These are phyloP conservation scores for Conidiobolus incongruus DNA, from an alignment of 371 early-diverging fungal genomes.

Conservation along the genomic window DNA sequence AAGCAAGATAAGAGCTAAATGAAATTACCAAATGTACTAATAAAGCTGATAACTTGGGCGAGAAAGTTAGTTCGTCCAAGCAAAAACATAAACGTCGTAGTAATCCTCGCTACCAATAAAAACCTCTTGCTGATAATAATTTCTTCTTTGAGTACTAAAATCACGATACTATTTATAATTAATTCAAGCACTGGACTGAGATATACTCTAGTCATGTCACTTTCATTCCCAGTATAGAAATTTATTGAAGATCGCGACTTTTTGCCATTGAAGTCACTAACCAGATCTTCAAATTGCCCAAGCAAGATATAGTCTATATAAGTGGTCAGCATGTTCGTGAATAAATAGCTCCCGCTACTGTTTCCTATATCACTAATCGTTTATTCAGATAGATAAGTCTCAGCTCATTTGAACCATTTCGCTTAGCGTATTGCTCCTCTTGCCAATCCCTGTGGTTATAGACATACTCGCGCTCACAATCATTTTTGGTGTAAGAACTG, in stretches of 20 bases:
- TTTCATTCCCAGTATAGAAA: constrained; percentile 2
- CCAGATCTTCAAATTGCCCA: neutral
- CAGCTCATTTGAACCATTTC: constrained; percentile 10
- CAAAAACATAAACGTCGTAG: too few relatives aligned
- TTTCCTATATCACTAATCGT: constrained; percentile 1
- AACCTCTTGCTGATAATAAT: too few relatives aligned
- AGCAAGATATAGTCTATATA: constrained; percentile 1
- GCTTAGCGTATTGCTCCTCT: constrained; percentile 26
- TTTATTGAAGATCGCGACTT: too few relatives aligned
- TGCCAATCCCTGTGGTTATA: constrained; percentile 32
- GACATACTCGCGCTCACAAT: constrained; percentile 17
- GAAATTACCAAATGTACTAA: too few relatives aligned
- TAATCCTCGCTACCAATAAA: too few relatives aligned
- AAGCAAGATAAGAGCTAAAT: too few relatives aligned
- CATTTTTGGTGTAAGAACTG: constrained; percentile 40
- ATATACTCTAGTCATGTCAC: neutral
- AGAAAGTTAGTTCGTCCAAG: too few relatives aligned
- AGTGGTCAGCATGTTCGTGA: constrained; percentile 4
- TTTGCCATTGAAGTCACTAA: neutral
- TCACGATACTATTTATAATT: too few relatives aligned
- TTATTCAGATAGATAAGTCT: neutral
- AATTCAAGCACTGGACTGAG: neutral
- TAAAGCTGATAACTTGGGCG: too few relatives aligned
- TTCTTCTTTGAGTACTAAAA: too few relatives aligned
- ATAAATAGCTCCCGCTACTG: too few relatives aligned